These are phyloP conservation scores for Picea abies DNA, from an alignment of 83 land plant species.

Conservation along the genomic window DNA sequence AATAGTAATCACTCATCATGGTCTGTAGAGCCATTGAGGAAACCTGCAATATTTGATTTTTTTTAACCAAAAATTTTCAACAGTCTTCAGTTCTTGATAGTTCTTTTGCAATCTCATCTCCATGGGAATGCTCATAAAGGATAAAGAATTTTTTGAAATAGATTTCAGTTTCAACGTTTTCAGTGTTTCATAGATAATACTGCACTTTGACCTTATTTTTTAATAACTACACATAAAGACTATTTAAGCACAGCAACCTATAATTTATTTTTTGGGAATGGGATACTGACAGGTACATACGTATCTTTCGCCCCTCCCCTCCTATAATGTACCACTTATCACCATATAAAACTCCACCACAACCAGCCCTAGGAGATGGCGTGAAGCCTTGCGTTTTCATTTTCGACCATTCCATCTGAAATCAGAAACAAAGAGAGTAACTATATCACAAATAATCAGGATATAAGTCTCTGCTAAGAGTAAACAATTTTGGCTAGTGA, in stretches of 20 bases:
- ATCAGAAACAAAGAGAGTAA: neutral
- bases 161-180: neutral
- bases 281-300: slow-evolving; percentile 33
- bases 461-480: neutral
- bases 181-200: neutral
- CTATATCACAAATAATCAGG: neutral
- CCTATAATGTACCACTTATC: slow-evolving; percentile 94
- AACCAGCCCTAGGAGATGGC: slow-evolving; percentile 92
- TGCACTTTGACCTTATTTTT: neutral
- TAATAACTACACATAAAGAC: neutral
- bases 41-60: neutral
- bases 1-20: too few species aligned
- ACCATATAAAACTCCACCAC: slow-evolving; percentile 79
- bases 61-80: neutral
- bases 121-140: neutral
- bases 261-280: neutral
- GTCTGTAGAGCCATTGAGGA: neutral
- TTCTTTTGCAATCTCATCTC: neutral
- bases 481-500: neutral
- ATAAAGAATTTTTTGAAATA: neutral
- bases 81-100: neutral
- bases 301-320: slow-evolving; percentile 78
- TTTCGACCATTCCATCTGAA: slow-evolving; percentile 93
- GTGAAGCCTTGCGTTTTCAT: slow-evolving; percentile 68
- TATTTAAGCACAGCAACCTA: neutral